phyloP scores from a whole-genome alignment of 208 protist genomes.

The Leishmania mexicana region DNA sequence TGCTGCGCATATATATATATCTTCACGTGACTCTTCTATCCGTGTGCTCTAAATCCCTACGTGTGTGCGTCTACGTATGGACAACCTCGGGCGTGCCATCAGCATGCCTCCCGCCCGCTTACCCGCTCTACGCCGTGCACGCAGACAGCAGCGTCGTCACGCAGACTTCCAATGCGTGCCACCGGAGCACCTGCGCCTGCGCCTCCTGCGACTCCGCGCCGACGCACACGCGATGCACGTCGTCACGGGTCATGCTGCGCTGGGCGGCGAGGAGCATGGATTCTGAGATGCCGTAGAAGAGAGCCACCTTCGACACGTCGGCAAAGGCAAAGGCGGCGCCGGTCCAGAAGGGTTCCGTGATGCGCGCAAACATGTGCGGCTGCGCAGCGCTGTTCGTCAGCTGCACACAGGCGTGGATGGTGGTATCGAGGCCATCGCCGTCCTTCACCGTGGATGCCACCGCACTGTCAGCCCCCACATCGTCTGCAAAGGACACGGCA shows the following conservation, averaged over 20 bases:
- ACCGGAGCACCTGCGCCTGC: constrained; percentile 19
- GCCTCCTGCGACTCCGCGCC: background rate
- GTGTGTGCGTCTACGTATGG: background rate
- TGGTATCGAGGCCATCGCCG: constrained; percentile 4
- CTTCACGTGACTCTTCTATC: background rate
- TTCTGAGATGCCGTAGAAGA: constrained; percentile 37
- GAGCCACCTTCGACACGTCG: constrained; percentile 17
- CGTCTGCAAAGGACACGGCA: background rate
- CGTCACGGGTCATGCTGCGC: constrained; percentile 21
- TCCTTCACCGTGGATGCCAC: background rate
- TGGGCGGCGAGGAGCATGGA: constrained; percentile 24
- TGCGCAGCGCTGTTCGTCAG: constrained; percentile 12
- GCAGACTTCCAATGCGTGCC: constrained; percentile 50
- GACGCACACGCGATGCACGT: constrained; percentile 8
- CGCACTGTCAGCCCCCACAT: background rate
- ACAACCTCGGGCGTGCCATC: background rate
- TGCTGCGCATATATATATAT: background rate
- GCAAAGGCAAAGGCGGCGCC: constrained; percentile 15
- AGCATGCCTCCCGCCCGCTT: background rate
- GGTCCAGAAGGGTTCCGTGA: constrained; percentile 20
- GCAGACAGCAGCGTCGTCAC: constrained; percentile 60
- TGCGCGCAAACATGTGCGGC: constrained; percentile 8
- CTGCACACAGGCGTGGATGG: constrained; percentile 2
- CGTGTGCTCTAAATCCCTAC: background rate
- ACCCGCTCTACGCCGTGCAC: constrained; percentile 35